Evolutionary conservation across 306 rosid species (phyloP), one percentile per base, ranked within the genome.

Genomic region (Hippophae tibetana): DNA sequence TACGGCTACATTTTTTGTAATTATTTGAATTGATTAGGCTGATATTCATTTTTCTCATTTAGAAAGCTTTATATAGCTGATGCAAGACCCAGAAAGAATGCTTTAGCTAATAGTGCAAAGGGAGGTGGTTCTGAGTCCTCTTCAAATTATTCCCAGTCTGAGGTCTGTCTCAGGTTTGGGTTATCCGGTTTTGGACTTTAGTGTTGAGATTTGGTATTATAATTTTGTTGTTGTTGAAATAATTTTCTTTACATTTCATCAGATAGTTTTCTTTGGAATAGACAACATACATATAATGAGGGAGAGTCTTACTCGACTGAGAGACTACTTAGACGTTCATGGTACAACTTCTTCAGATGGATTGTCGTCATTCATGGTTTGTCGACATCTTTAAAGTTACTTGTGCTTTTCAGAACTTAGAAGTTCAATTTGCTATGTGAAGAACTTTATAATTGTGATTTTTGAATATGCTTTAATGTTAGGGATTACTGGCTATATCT

Each of bases 91-190:
- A 84, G 96, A 70, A 92, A 85, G 76, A 92, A 92, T 72, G 95
- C 99, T 76, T 80, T 88, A 63, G 99, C 96, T 55, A 92, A 92
- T 80, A 89, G 96, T 62, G 99, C 99, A 65, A 85, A 88, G 96
- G 99, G 99, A 69, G 99, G 99, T 77, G 96, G 99, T 66, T 92
- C 99, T 0, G 99, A 92, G 74, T 92, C 99, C 60, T 92, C 99
- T 12, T 78, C 99, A 56, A 75, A 92, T 75, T 92, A 92, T 70
- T 82, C 71, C 61, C 99, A 92, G 75, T 88, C 95, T 43, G 96
- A 92, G 93, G 99, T 90, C 69, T 67, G 67, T 42, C 5, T 13
- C 47, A 56, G 57, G 65, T 80, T 71, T 65, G 41, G 56, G 65
- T 26, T 72, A 75, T 66, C 47, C 47, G 48, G 47, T 53, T 64